Percentiles rank a stretch among this genome's conserved stretches.
Evolutionary conservation across 805 yeast genomes (phyloP).

Genomic region (Metschnikowia rubicola): DNA sequence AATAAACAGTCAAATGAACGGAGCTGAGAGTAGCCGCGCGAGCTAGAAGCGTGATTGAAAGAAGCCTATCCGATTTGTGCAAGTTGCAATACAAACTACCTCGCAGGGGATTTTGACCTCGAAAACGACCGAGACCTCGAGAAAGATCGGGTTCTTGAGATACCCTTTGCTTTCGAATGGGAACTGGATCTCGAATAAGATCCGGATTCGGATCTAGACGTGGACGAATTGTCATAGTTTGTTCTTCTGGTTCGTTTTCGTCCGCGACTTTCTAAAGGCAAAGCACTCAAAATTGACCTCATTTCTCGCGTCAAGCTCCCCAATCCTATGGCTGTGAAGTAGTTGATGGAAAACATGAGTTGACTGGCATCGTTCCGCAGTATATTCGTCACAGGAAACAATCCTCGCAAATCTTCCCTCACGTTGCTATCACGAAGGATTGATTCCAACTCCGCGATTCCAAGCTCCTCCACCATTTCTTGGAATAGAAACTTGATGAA

Average conservation of each 20-base stretch:
- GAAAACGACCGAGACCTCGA: conserved; percentile 13
- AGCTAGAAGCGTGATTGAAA: too few species aligned
- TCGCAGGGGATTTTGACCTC: conserved; percentile 4
- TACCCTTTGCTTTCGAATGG: background rate
- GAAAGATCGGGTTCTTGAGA: background rate
- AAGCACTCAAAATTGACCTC: conserved; percentile 51
- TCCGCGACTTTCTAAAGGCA: conserved; percentile 26
- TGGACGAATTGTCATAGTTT: background rate
- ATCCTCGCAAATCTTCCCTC: conserved; percentile 46
- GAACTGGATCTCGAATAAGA: conserved; percentile 18
- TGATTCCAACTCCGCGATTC: conserved; percentile 50
- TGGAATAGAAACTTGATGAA: conserved; percentile 77
- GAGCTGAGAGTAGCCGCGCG: too few species aligned
- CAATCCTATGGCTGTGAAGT: conserved; percentile 87
- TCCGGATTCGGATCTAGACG: conserved; percentile 16
- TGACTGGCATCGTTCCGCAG: conserved; percentile 41
- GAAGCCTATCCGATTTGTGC: too few species aligned
- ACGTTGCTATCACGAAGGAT: conserved; percentile 49
- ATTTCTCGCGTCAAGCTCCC: conserved; percentile 80
- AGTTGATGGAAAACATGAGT: conserved; percentile 78
- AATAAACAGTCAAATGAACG: too few species aligned
- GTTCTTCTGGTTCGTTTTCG: conserved; percentile 15
- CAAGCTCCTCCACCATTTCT: conserved; percentile 75
- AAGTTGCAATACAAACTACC: background rate
- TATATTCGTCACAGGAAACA: conserved; percentile 56